Evolutionary conservation across 164 flowering plant species (phyloP).

Genomic region (Nymphaea thermarum): DNA sequence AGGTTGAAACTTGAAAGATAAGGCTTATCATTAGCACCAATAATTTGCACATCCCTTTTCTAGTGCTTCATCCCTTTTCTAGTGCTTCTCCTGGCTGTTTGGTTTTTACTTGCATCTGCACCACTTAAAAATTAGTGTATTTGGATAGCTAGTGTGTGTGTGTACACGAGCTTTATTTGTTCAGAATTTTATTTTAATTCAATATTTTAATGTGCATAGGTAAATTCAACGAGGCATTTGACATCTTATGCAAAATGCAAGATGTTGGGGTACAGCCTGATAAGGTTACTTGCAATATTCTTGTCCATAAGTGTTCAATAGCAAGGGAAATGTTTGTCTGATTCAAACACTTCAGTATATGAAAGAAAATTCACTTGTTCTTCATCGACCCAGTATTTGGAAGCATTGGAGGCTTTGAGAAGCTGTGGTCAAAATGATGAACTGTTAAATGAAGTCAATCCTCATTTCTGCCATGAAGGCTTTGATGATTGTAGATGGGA

Average conservation of each 20-base stretch:
- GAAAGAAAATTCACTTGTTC: slow-evolving; percentile 56
- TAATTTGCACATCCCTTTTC: too few species aligned
- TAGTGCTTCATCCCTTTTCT: too few species aligned
- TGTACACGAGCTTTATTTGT: too few species aligned
- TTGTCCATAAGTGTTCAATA: slow-evolving; percentile 53
- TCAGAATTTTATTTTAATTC: too few species aligned
- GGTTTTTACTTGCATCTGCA: too few species aligned
- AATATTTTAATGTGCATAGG: slow-evolving; percentile 21
- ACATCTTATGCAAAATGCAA: slow-evolving; percentile 78
- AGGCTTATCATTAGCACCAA: too few species aligned
- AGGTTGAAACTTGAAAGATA: too few species aligned
- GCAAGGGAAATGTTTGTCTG: slow-evolving; percentile 39
- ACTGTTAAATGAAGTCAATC: slow-evolving; percentile 67
- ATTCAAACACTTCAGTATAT: slow-evolving; percentile 48
- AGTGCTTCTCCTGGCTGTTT: too few species aligned
- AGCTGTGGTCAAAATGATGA: slow-evolving; percentile 38
- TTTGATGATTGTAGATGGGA: neutral
- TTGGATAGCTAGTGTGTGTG: too few species aligned
- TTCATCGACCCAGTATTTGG: slow-evolving; percentile 52
- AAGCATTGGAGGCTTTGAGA: slow-evolving; percentile 42
- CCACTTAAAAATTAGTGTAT: too few species aligned
- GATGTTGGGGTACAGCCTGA: slow-evolving; percentile 73
- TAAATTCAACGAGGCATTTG: slow-evolving; percentile 45
- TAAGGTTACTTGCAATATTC: slow-evolving; percentile 80
- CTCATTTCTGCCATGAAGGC: slow-evolving; percentile 33